Percentiles rank a stretch among this genome's conserved stretches.
These are phyloP conservation scores for Metschnikowia dekortorum DNA, from an alignment of 805 yeast species.

Conservation along the genomic window DNA sequence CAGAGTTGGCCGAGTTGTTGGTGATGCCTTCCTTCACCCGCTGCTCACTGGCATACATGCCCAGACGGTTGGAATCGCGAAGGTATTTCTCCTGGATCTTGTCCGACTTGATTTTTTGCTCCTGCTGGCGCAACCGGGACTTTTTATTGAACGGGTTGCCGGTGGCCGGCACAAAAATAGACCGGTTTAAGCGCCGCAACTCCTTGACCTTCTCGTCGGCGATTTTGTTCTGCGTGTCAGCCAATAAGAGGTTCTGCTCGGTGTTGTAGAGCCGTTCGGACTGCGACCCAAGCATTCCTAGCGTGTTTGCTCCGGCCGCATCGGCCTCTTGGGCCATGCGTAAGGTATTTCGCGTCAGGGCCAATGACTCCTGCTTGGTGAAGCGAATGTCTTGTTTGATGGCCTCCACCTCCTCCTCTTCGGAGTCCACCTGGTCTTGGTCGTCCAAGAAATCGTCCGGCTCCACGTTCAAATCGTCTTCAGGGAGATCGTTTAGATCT, in stretches of 20 bases:
- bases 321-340: slow-evolving; percentile 47
- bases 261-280: slow-evolving; percentile 78
- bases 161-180: slow-evolving; percentile 73
- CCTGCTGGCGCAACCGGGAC: slow-evolving; percentile 67
- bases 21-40: slow-evolving; percentile 61
- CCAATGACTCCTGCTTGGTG: slow-evolving; percentile 81
- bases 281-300: slow-evolving; percentile 93
- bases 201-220: slow-evolving; percentile 82
- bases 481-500: slow-evolving; percentile 30
- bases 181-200: slow-evolving; percentile 71
- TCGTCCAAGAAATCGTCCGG: slow-evolving; percentile 30
- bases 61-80: slow-evolving; percentile 57
- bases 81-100: slow-evolving; percentile 58
- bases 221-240: slow-evolving; percentile 74
- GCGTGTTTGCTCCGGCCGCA: slow-evolving; percentile 56
- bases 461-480: slow-evolving; percentile 34
- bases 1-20: slow-evolving; percentile 34
- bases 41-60: slow-evolving; percentile 60
- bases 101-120: slow-evolving; percentile 59
- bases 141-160: slow-evolving; percentile 86
- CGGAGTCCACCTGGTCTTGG: slow-evolving; percentile 44
- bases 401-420: slow-evolving; percentile 86
- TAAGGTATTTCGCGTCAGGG: slow-evolving; percentile 80
- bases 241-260: slow-evolving; percentile 70
- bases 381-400: slow-evolving; percentile 78